Evolutionary conservation across 1,284 basidiomycete genomes (phyloP).

Genomic region (Kalmanozyma brasiliensis): DNA sequence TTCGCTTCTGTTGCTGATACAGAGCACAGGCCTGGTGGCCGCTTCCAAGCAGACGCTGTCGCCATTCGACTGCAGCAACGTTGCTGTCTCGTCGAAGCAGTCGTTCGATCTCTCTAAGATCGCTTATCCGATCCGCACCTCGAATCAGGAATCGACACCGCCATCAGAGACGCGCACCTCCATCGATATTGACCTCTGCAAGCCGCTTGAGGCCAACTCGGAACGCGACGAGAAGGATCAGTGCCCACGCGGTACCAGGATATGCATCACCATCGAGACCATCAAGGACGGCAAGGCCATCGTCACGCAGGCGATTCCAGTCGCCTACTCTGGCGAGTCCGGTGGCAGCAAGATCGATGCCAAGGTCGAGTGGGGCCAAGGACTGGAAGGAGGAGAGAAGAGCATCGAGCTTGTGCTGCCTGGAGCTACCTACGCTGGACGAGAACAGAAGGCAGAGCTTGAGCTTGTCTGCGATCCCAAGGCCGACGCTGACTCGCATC

Average conservation of each 20-base stretch:
- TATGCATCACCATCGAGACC: constrained; percentile 50
- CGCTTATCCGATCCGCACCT: constrained; percentile 40
- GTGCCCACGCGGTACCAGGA: constrained; percentile 49
- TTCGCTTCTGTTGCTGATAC: constrained; percentile 19
- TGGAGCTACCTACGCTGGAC: constrained; percentile 36
- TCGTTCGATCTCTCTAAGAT: constrained; percentile 48
- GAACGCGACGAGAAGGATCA: constrained; percentile 41
- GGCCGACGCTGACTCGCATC: constrained; percentile 38
- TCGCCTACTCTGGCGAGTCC: constrained; percentile 45
- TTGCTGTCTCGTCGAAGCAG: constrained; percentile 33
- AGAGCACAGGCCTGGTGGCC: neutral
- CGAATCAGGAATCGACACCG: constrained; percentile 42
- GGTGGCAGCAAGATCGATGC: constrained; percentile 42
- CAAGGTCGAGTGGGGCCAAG: constrained; percentile 39
- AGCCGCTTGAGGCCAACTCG: constrained; percentile 33
- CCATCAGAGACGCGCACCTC: constrained; percentile 42
- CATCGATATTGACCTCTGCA: constrained; percentile 50
- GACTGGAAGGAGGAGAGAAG: constrained; percentile 47
- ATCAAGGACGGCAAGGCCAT: constrained; percentile 48
- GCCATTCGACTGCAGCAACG: constrained; percentile 46
- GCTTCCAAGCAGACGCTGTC: constrained; percentile 40
- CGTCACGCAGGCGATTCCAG: constrained; percentile 51
- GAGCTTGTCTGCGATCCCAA: constrained; percentile 50
- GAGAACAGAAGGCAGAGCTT: constrained; percentile 42
- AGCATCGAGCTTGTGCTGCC: constrained; percentile 41